Evolutionary conservation across 208 protist species (phyloP).

Genomic region (Trypanosoma theileri): DNA sequence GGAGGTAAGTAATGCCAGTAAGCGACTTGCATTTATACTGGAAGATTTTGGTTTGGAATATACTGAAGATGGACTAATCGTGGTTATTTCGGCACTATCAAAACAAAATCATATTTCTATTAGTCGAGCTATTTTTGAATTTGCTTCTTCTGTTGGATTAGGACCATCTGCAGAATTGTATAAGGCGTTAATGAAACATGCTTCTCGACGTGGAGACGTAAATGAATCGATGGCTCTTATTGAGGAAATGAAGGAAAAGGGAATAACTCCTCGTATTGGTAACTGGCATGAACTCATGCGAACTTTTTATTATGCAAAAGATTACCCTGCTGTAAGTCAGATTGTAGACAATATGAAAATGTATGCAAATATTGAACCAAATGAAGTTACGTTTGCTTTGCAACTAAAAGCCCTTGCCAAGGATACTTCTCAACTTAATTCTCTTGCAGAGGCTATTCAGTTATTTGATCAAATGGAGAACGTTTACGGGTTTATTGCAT

Average conservation of each 20-base stretch:
- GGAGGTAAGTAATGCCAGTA: constrained; percentile 72
- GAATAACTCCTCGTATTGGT: constrained; percentile 85
- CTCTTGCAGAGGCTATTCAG: constrained; percentile 78
- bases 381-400: constrained; percentile 83
- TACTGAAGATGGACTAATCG: constrained; percentile 79
- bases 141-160: constrained; percentile 61
- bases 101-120: constrained; percentile 58
- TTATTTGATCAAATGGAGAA: constrained; percentile 93
- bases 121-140: constrained; percentile 72
- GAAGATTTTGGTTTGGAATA: constrained; percentile 67
- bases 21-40: constrained; percentile 66
- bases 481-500: constrained; percentile 86
- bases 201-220: constrained; percentile 55
- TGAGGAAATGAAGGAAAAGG: constrained; percentile 86
- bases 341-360: constrained; percentile 92
- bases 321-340: constrained; percentile 77
- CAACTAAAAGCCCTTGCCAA: constrained; percentile 78
- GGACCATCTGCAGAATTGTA: constrained; percentile 79
- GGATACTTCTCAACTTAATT: constrained; percentile 73
- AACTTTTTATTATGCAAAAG: constrained; percentile 77
- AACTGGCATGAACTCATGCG: constrained; percentile 93
- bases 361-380: constrained; percentile 92
- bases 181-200: constrained; percentile 80
- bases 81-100: constrained; percentile 67
- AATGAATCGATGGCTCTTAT: constrained; percentile 81